Percentiles rank a stretch among this genome's conserved stretches.
These are phyloP conservation scores for Grosmannia serpens DNA, from an alignment of 2,329 filamentous ascomycete species.

Conservation along the genomic window DNA sequence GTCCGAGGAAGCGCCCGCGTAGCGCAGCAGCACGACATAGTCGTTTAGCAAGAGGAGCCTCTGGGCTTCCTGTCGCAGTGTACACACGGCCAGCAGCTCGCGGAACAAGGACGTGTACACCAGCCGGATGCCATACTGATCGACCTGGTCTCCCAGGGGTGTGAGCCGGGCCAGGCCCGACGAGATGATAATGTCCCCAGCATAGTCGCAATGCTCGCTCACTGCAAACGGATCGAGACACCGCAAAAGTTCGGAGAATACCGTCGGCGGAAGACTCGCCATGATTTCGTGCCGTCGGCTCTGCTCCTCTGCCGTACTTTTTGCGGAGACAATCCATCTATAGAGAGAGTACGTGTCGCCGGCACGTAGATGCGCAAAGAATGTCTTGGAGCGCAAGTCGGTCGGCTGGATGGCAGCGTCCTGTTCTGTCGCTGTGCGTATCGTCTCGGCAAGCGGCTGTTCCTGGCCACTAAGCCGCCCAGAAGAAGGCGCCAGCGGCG, in stretches of 20 bases:
- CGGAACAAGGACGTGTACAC: conserved; percentile 26
- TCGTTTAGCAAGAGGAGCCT: conserved; percentile 26
- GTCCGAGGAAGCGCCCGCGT: conserved; percentile 33
- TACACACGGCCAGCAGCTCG: conserved; percentile 23
- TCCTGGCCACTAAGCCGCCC: neutral
- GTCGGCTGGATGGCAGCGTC: neutral
- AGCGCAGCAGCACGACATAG: conserved; percentile 32
- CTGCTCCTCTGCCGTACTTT: neutral
- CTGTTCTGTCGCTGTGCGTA: neutral
- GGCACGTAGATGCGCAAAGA: neutral
- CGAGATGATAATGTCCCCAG: conserved; percentile 26
- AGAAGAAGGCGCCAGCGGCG: neutral
- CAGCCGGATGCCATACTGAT: conserved; percentile 33
- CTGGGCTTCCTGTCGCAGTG: conserved; percentile 18
- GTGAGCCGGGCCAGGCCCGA: conserved; percentile 28
- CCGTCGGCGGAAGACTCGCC: conserved; percentile 34
- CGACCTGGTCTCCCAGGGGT: conserved; percentile 23
- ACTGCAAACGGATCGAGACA: conserved; percentile 47
- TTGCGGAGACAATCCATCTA: neutral
- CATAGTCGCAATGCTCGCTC: conserved; percentile 36
- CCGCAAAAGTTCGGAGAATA: conserved; percentile 53
- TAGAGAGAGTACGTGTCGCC: conserved; percentile 1
- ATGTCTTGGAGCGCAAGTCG: neutral
- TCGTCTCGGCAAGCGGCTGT: neutral
- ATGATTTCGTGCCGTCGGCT: conserved; percentile 15